These are phyloP conservation scores for Podila verticillata DNA, from an alignment of 192 early-diverging fungal genomes.

Conservation along the genomic window DNA sequence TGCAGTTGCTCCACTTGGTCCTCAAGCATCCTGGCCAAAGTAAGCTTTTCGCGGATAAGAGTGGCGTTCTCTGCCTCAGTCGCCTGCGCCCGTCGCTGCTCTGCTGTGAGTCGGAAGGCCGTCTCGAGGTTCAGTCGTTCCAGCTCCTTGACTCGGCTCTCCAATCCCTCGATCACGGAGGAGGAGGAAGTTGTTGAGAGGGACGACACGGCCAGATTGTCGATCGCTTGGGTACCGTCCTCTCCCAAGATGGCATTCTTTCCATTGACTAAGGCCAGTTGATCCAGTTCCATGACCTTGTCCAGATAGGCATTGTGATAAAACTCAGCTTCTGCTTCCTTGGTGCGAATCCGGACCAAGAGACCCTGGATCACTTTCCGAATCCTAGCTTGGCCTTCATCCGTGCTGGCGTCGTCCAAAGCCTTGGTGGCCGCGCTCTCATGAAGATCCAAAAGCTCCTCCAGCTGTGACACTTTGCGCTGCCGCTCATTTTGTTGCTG, in stretches of 20 bases:
- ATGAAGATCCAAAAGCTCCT: constrained; percentile 44
- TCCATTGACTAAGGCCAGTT: constrained; percentile 37
- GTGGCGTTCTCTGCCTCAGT: constrained; percentile 40
- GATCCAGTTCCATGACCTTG: constrained; percentile 45
- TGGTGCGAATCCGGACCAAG: constrained; percentile 42
- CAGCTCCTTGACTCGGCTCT: constrained; percentile 31
- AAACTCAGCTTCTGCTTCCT: constrained; percentile 49
- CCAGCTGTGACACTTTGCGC: constrained; percentile 31
- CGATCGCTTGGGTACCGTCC: constrained; percentile 3
- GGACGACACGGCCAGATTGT: constrained; percentile 1
- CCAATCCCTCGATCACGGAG: constrained; percentile 24
- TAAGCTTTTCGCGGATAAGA: constrained; percentile 41
- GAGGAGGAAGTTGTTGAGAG: neutral
- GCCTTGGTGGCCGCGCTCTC: constrained; percentile 17
- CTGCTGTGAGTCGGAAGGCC: constrained; percentile 39
- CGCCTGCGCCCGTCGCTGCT: constrained; percentile 37
- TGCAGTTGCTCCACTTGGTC: constrained; percentile 49
- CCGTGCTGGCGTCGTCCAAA: constrained; percentile 33
- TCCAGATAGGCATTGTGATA: constrained; percentile 52
- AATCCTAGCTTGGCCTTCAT: constrained; percentile 40
- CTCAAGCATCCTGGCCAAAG: constrained; percentile 37
- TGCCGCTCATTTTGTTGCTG: constrained; percentile 42
- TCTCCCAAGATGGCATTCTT: constrained; percentile 10
- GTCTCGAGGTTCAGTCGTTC: constrained; percentile 39
- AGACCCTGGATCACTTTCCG: constrained; percentile 51